phyloP scores from a whole-genome alignment of 2,329 filamentous ascomycete species.

The Exophiala spinifera region DNA sequence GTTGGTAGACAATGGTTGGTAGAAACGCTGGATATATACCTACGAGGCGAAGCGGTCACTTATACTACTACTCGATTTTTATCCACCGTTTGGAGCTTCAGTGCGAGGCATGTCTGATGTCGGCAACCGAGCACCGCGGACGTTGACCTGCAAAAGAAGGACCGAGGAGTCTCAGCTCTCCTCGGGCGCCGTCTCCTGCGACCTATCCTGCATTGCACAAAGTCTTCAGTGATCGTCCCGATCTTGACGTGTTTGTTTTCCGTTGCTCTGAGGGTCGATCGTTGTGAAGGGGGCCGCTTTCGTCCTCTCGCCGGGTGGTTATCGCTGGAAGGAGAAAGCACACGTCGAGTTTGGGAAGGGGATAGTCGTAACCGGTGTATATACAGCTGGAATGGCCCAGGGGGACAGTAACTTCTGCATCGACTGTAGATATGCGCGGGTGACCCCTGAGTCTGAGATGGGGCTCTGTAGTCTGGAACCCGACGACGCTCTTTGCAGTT shows the following conservation, averaged over 20 bases:
- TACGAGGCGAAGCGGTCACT: too few species aligned
- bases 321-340: too few species aligned
- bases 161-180: conserved; percentile 37
- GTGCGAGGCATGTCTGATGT: background rate
- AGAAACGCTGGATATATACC: too few species aligned
- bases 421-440: conserved; percentile 47
- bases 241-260: conserved; percentile 37
- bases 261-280: conserved; percentile 35
- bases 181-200: conserved; percentile 34
- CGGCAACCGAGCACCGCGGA: conserved; percentile 39
- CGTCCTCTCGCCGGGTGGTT: too few species aligned
- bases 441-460: conserved; percentile 41
- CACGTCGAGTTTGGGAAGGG: conserved; percentile 32
- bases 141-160: conserved; percentile 41
- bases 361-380: conserved; percentile 56
- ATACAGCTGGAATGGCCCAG: conserved; percentile 47
- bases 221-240: conserved; percentile 32
- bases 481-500: background rate
- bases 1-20: too few species aligned
- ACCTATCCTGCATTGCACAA: conserved; percentile 34
- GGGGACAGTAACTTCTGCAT: conserved; percentile 41
- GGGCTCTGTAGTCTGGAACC: background rate
- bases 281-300: conserved; percentile 34
- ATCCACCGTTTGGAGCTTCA: background rate
- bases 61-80: background rate